phyloP scores from a whole-genome alignment of 805 yeast genomes.

The Pichia exigua region DNA sequence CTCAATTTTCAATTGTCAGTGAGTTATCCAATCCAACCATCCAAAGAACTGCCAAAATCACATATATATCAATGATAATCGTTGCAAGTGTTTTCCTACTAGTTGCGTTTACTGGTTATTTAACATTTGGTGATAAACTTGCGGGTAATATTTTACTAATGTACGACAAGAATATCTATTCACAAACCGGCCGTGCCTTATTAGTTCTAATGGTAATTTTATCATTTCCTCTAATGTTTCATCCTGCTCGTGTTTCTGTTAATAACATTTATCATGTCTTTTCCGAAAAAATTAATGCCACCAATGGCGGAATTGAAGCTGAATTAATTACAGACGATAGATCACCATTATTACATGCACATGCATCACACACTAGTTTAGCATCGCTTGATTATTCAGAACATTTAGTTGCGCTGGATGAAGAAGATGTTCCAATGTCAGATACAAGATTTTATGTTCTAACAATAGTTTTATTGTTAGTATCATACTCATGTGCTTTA shows the following conservation, averaged over 20 bases:
- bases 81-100: constrained; percentile 51
- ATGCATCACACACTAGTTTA: background rate
- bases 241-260: constrained; percentile 68
- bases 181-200: constrained; percentile 49
- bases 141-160: constrained; percentile 62
- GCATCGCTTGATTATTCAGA: background rate
- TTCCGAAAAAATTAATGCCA: background rate
- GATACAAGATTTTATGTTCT: constrained; percentile 38
- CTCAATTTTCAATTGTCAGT: constrained; percentile 67
- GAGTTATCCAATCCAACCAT: constrained; percentile 53
- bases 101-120: constrained; percentile 64
- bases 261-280: constrained; percentile 44
- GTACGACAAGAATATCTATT: constrained; percentile 47
- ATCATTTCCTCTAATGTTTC: constrained; percentile 72
- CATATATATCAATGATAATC: constrained; percentile 39
- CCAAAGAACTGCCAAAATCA: constrained; percentile 38
- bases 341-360: constrained; percentile 10
- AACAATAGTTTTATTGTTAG: constrained; percentile 38
- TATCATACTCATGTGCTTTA: constrained; percentile 50
- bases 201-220: constrained; percentile 67
- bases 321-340: background rate
- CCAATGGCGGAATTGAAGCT: background rate
- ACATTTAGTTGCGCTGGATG: constrained; percentile 20
- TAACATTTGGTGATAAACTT: constrained; percentile 62
- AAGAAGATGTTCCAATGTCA: constrained; percentile 38